These are phyloP conservation scores for Hericium rajendrae DNA, from an alignment of 768 basidiomycete species.

Conservation along the genomic window DNA sequence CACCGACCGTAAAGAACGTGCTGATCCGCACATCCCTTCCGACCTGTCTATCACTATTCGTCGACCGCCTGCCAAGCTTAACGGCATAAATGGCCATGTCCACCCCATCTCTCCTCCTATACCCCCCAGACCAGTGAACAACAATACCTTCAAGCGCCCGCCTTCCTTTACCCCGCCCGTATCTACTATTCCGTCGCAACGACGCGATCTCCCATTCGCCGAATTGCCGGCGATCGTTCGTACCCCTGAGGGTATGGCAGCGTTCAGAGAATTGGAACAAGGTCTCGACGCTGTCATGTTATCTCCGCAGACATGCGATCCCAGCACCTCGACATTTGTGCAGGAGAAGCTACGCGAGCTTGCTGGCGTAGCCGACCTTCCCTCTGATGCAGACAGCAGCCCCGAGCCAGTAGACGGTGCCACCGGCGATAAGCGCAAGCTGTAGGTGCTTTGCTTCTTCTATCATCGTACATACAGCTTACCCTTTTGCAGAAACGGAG, in stretches of 20 bases:
- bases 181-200: constrained; percentile 10
- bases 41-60: constrained; percentile 25
- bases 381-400: constrained; percentile 15
- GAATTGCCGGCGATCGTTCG: constrained; percentile 64
- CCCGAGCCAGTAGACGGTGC: constrained; percentile 22
- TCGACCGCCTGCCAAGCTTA: constrained; percentile 22
- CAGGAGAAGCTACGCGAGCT: constrained; percentile 14
- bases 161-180: constrained; percentile 7
- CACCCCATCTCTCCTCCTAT: constrained; percentile 32
- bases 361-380: not conserved
- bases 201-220: constrained; percentile 42
- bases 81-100: constrained; percentile 34
- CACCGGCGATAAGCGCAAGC: constrained; percentile 58
- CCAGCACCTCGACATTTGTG: constrained; percentile 6
- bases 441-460: constrained; percentile 22
- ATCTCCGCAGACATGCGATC: not conserved
- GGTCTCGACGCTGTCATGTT: constrained; percentile 29
- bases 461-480: not conserved
- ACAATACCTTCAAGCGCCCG: constrained; percentile 8
- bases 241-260: constrained; percentile 64
- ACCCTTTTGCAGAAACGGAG: constrained; percentile 18
- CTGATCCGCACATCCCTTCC: constrained; percentile 57
- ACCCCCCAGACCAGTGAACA: constrained; percentile 19
- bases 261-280: constrained; percentile 51
- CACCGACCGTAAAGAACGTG: constrained; percentile 77